A percentile compares a stretch with the other conserved stretches of the same genome.
phyloP scores from a whole-genome alignment of 2,329 filamentous ascomycete species.

The Arachnomyces sp. region DNA sequence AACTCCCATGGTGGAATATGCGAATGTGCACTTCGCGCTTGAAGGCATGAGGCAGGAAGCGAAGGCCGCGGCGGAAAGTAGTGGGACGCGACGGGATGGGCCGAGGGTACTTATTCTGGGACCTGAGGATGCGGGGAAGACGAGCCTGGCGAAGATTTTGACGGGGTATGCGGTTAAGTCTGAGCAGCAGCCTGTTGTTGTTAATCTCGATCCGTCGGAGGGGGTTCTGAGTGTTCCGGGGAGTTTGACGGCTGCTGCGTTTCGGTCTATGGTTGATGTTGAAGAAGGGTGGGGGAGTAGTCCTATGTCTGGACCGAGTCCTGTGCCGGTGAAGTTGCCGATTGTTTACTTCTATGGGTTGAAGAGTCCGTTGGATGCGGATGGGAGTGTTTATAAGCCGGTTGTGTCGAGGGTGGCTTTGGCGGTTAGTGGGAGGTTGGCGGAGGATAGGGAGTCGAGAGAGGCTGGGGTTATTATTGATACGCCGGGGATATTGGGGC shows the following conservation, averaged over 20 bases:
- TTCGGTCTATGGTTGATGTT: constrained; percentile 78
- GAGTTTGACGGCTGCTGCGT: constrained; percentile 75
- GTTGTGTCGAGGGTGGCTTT: constrained; percentile 69
- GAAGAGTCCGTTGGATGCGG: constrained; percentile 59
- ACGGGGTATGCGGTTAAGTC: constrained; percentile 69
- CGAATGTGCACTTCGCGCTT: constrained; percentile 83
- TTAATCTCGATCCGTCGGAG: constrained; percentile 78
- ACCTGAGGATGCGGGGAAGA: constrained; percentile 71
- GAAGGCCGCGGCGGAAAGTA: constrained; percentile 28
- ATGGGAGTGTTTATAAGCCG: constrained; percentile 62
- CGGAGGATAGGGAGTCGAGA: constrained; percentile 64
- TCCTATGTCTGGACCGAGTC: constrained; percentile 81
- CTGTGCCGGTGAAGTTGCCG: constrained; percentile 83
- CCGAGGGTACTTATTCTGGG: constrained; percentile 82
- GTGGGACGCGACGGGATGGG: constrained; percentile 40
- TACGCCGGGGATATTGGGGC: constrained; percentile 61
- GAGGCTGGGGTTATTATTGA: constrained; percentile 78
- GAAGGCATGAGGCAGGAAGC: constrained; percentile 61
- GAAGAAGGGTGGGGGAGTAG: constrained; percentile 84
- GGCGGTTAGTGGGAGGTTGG: constrained; percentile 66
- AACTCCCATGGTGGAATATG: constrained; percentile 69
- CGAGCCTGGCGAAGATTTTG: constrained; percentile 66
- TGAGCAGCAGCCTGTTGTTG: constrained; percentile 66
- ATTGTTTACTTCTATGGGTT: constrained; percentile 84
- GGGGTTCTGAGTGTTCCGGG: constrained; percentile 70